Evolutionary conservation across 2,329 filamentous ascomycete genomes (phyloP), one percentile per base, ranked within the genome.

Genomic region (Cucurbitaria berberidis): DNA sequence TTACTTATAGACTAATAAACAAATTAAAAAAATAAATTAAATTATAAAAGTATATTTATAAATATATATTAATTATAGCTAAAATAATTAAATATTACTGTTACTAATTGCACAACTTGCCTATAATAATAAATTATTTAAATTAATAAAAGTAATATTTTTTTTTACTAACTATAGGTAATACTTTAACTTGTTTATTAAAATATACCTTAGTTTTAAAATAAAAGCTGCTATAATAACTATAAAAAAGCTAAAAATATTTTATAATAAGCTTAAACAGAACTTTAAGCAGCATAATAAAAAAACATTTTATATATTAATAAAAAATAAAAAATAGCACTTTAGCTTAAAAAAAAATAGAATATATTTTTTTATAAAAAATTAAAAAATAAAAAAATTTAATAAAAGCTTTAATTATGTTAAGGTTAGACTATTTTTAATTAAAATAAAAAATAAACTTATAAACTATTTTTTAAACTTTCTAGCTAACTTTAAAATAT

Each of bases 251-350:
- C 27, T 24, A 15, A 55, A 41, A 19, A 55, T 48, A 41, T 56
- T 40, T 19, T 26, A 36, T 44, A 55, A 41, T 9, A 19, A 26
- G 26, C 34, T 41, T 41, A 35, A 26, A 55, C 48, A 45, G 36
- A 16, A 22, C n/a, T n/a, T n/a, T n/a, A n/a, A n/a, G n/a, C n/a
- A n/a, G n/a, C n/a, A n/a, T n/a, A n/a, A n/a, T n/a, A n/a, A n/a
- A n/a, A n/a, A n/a, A n/a, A n/a, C n/a, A n/a, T n/a, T n/a, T n/a
- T n/a, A n/a, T 40, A 55, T 40, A 44, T 47, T 43, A 52, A 56
- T 49, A 57, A 51, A 26, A 57, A 57, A 57, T 19, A 29, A 57
- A 57, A 57, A 57, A 57, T 30, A 51, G 42, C 13, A 54, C 27
- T 22, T 54, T 54, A 54, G 35, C 51, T 54, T 45, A 42, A 54